Percentiles rank a stretch among this genome's conserved stretches.
Conservation (phyloP, 345 rosid species). For the Fremontodendron californicum region DNA sequence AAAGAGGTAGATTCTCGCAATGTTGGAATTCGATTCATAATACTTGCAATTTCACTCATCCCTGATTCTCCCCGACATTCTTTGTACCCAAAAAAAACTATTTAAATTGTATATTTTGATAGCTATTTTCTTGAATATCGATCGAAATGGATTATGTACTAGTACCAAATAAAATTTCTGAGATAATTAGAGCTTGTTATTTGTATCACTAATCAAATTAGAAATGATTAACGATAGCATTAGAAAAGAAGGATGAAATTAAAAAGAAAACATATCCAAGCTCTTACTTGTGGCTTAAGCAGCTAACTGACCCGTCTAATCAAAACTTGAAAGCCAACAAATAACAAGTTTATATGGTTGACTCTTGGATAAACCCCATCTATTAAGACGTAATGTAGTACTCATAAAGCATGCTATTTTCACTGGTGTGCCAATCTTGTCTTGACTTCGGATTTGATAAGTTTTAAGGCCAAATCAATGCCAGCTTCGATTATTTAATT, state of each 20-base stretch:
- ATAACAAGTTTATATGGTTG: slow-evolving; percentile 14
- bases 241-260: neutral
- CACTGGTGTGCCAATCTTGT: neutral
- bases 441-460: neutral
- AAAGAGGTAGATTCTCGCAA: no score
- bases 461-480: neutral
- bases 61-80: no score
- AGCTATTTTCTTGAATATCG: neutral
- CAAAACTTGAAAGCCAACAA: neutral
- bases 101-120: no score
- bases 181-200: neutral
- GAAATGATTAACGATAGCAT: neutral
- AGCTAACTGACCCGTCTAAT: slow-evolving; percentile 23
- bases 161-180: neutral
- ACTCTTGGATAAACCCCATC: slow-evolving; percentile 7
- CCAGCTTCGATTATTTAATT: neutral
- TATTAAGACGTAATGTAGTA: slow-evolving; percentile 1
- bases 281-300: slow-evolving; percentile 30
- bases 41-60: no score
- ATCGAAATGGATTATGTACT: neutral
- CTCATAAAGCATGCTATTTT: neutral
- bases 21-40: no score
- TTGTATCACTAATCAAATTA: neutral
- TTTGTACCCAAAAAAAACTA: no score
- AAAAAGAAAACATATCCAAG: neutral